phyloP scores from a whole-genome alignment of 345 rosid genomes.

The Salix udensis region DNA sequence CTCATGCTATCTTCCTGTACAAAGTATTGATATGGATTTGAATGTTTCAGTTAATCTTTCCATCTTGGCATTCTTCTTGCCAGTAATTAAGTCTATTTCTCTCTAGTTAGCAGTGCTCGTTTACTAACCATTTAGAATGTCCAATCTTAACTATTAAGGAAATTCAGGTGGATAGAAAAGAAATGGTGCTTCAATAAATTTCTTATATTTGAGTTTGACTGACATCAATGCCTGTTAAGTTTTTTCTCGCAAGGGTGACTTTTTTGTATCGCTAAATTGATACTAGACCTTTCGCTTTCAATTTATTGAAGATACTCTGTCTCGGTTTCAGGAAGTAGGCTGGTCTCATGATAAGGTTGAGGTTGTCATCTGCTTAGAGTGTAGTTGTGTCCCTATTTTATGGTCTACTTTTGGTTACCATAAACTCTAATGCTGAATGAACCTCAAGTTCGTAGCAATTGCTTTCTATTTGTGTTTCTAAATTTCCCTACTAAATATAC shows the following conservation, averaged over 20 bases:
- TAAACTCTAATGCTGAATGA: neutral
- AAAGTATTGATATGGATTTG: neutral
- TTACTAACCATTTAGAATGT: neutral
- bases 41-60: neutral
- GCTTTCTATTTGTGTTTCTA: neutral
- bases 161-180: neutral
- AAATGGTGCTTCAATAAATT: neutral
- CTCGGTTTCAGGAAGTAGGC: neutral
- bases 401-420: neutral
- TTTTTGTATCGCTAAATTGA: neutral
- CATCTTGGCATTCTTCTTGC: neutral
- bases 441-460: neutral
- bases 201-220: neutral
- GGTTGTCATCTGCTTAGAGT: neutral
- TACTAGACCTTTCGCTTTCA: neutral
- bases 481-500: too few species aligned
- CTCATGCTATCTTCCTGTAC: neutral
- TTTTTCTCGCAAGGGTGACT: neutral
- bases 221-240: neutral
- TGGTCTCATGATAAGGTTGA: neutral
- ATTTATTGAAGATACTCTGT: neutral
- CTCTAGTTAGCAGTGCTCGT: neutral
- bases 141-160: neutral
- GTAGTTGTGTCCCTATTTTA: neutral
- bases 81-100: neutral